phyloP scores from a whole-genome alignment of 2,329 filamentous ascomycete genomes.

The Fusarium nanum region DNA sequence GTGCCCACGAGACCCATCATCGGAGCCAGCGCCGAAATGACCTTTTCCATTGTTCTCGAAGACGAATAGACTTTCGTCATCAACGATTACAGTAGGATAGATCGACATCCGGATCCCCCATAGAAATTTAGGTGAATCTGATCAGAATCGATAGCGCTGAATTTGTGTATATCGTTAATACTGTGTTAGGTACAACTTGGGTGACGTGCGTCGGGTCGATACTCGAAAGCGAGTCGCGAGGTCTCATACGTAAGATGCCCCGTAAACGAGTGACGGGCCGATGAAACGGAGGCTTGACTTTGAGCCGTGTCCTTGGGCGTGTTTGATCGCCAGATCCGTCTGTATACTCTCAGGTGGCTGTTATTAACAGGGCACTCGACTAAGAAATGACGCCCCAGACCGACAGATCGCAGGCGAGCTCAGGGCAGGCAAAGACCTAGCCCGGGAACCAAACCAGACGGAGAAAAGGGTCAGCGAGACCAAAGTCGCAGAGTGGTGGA shows the following conservation, averaged over 20 bases:
- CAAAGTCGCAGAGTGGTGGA: constrained; percentile 15
- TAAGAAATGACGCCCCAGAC: constrained; percentile 10
- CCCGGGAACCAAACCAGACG: constrained; percentile 8
- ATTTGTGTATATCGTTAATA: background rate
- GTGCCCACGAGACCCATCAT: background rate
- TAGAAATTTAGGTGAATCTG: background rate
- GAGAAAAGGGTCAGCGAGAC: background rate
- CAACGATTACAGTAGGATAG: background rate
- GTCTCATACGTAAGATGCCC: constrained; percentile 7
- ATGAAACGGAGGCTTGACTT: constrained; percentile 37
- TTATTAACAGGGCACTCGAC: constrained; percentile 18
- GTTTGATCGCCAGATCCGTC: constrained; percentile 35
- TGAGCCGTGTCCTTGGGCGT: constrained; percentile 14
- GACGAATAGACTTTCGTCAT: constrained; percentile 9
- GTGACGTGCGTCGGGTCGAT: constrained; percentile 13
- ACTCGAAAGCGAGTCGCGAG: constrained; percentile 8
- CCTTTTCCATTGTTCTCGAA: constrained; percentile 26
- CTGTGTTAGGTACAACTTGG: background rate
- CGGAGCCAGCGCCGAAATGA: constrained; percentile 9
- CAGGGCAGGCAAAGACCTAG: constrained; percentile 2
- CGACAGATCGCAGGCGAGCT: constrained; percentile 9
- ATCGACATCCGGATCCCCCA: constrained; percentile 1
- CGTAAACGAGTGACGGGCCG: constrained; percentile 29
- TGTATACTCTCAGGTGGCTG: constrained; percentile 32
- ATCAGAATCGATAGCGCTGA: background rate